Evolutionary conservation across 2,329 filamentous ascomycete species (phyloP), one percentile per base, ranked within the genome.

Genomic region (Xylogone sp.): DNA sequence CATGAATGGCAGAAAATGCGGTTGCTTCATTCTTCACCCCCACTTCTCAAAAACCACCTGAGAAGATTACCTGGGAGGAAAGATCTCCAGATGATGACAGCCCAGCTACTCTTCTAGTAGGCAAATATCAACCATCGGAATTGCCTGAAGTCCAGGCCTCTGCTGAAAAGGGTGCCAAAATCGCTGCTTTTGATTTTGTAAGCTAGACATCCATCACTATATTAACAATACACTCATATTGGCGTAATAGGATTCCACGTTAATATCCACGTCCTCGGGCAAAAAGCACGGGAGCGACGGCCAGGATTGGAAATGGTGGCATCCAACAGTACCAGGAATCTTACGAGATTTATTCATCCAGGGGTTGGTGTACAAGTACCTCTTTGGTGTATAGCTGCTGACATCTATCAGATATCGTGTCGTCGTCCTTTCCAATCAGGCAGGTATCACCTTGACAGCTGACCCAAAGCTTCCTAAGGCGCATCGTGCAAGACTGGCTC

Each of bases 241-340:
- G 24, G 29, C 16, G 21, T 31, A 31, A 47, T 53, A 89, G 86
- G 94, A 99, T 66, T 94, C 89, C 7, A 99, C 94, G 1, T 72
- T 99, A 29, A 90, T 99, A 55, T 76, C 76, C 1, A 87, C 90
- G 0, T 78, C 83, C 3, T 96, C 91, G 0, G 91, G 91, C 7
- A 94, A 90, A 69, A 87, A 81, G 47, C 93, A 93, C 63, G 78
- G 83, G 2, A 78, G 79, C 48, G 81, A 84, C 57, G 81, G 84
- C 0, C 74, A 76, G 3, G 93, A 97, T 66, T 99, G 94, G 94
- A 90, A 89, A 68, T 99, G 94, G 94, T 97, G 91, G 90, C 75
- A 95, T 66, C 61, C 71, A 13, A 76, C 71, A 18, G 88, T 97
- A 0, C 90, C 90, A 1, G 70, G 68, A 0, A 81, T 74, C 48